Conservation (phyloP, 352 stramenopile species). For the Globisporangium apiculatum region DNA sequence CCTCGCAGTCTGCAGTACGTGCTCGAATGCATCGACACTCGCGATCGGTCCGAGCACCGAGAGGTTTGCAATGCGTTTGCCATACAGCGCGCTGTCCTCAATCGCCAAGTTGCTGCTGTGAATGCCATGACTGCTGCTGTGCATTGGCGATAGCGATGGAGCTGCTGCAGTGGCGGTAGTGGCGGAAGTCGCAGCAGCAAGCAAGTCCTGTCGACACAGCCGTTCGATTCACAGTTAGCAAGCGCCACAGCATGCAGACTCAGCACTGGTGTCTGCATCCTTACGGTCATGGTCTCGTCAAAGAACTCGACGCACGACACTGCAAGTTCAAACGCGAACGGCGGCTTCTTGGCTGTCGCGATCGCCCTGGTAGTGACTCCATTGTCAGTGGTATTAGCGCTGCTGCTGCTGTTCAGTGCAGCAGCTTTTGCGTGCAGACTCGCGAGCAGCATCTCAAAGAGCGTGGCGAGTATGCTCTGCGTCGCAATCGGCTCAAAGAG, state of each 20-base stretch:
- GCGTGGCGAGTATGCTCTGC: constrained; percentile 19
- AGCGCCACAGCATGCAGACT: too few species aligned
- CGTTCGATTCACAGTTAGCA: too few species aligned
- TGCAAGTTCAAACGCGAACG: constrained; percentile 26
- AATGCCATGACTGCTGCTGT: too few species aligned
- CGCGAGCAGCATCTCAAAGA: constrained; percentile 29
- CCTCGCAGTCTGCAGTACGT: constrained; percentile 23
- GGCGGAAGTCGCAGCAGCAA: too few species aligned
- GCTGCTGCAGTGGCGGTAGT: neutral
- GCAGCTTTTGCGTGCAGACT: constrained; percentile 22
- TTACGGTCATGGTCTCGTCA: constrained; percentile 43
- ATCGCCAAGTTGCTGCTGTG: neutral
- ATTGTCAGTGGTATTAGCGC: neutral
- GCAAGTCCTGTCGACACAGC: too few species aligned
- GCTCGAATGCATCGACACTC: constrained; percentile 15
- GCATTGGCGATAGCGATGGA: neutral
- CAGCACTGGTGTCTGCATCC: too few species aligned
- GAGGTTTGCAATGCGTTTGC: constrained; percentile 24
- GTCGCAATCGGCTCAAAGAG: constrained; percentile 27
- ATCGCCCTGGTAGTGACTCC: too few species aligned
- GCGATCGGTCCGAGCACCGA: constrained; percentile 21
- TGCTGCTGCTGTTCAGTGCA: constrained; percentile 5
- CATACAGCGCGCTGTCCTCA: constrained; percentile 13
- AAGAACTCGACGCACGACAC: constrained; percentile 49
- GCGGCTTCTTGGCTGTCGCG: constrained; percentile 2